phyloP scores from a whole-genome alignment of 345 rosid species.

The Punica granatum region DNA sequence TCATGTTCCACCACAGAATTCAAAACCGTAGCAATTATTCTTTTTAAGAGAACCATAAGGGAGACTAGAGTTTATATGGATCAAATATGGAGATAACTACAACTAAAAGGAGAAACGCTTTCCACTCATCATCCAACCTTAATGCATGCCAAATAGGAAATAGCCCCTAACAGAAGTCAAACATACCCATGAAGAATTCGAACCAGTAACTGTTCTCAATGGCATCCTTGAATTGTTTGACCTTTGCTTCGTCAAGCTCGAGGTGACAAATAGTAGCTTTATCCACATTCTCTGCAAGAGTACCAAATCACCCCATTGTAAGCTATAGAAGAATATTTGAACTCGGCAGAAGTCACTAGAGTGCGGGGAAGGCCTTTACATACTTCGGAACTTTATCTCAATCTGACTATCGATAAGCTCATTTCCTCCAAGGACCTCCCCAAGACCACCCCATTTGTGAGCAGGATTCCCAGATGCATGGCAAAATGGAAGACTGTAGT shows the following conservation, averaged over 20 bases:
- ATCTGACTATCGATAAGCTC: constrained; percentile 95
- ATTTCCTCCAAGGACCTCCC: constrained; percentile 99
- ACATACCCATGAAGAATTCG: constrained; percentile 95
- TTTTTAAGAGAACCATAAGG: not conserved
- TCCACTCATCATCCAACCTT: not conserved
- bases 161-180: not conserved
- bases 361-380: constrained; percentile 15
- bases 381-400: constrained; percentile 78
- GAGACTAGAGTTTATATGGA: not conserved
- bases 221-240: constrained; percentile 78
- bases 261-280: constrained; percentile 51
- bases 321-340: not conserved
- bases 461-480: constrained; percentile 46
- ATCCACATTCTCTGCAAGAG: constrained; percentile 50
- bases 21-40: not conserved
- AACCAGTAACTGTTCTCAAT: constrained; percentile 88
- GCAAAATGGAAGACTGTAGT: constrained; percentile 97
- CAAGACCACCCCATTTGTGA: constrained; percentile 99
- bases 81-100: not conserved
- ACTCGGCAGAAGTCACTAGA: constrained; percentile 5
- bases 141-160: not conserved
- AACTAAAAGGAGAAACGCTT: not conserved
- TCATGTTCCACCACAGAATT: not conserved
- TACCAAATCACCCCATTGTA: not conserved
- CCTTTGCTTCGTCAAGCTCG: constrained; percentile 57